Base-by-base conservation (phyloP, 352 stramenopile genomes). In the Pythium phragmitis region DNA sequence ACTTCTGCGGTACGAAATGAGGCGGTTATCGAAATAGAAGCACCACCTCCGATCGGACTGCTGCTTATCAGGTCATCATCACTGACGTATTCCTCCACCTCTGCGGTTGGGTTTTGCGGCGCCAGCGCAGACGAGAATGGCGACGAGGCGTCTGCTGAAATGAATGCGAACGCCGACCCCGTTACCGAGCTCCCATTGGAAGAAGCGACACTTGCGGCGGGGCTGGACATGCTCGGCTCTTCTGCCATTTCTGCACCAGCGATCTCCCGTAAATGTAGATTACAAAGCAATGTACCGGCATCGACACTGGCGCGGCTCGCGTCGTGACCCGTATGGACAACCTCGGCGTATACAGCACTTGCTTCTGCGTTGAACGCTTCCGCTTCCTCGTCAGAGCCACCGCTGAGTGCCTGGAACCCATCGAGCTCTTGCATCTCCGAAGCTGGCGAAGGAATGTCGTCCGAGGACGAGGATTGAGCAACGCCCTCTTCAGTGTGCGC, bases 151-250 rank as follows among this genome's bases (percentile, higher is more conserved):
- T 55, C 62, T 16, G 48, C 62, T 0, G 61, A 37, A 36, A 69
- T 62, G 17, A 61, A 69, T 12, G 51, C 43, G 26, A 69, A 69
- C 34, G 51, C 62, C 30, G 53, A 69, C 1, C 62, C 62, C 23
- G 50, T 17, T 2, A 67, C 60, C n/a, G 60, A 67, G 34, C 60
- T 67, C 26, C 60, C 43, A 5, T 56, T 45, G n/a, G 60, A 62
- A 9, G 58, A 52, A 12, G 48, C 53, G 30, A 64, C 62, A 39
- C 54, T 77, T 9, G 11, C 34, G 7, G 53, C 59, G 9, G 60
- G 48, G 28, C 48, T 59, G n/a, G 39, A 23, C 12, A 54, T 17
- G 28, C n/a, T 17, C 7, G 42, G 41, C n/a, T 41, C n/a, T 7
- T 41, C n/a, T 7, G 17, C 14, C 3, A 4, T 30, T 54, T 43